These are phyloP conservation scores for Argentina anserina DNA, from an alignment of 306 rosid genomes.

Conservation along the genomic window DNA sequence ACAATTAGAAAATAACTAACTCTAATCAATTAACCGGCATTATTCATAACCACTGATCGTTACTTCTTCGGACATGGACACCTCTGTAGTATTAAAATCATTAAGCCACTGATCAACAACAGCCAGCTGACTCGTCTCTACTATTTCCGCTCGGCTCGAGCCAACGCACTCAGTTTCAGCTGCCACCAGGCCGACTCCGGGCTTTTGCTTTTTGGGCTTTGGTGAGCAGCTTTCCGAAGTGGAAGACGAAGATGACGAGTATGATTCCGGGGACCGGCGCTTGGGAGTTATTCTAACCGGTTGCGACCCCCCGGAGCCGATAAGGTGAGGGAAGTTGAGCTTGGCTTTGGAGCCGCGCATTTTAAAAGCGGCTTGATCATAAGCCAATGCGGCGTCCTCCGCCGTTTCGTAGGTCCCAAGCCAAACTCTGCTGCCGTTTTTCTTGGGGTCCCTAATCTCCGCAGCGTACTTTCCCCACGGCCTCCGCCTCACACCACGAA, in stretches of 20 bases:
- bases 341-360: slow-evolving; percentile 62
- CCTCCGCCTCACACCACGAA: slow-evolving; percentile 58
- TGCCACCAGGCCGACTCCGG: neutral
- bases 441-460: slow-evolving; percentile 45
- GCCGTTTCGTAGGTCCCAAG: slow-evolving; percentile 52
- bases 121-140: slow-evolving; percentile 11
- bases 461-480: slow-evolving; percentile 75
- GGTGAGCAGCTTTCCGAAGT: neutral
- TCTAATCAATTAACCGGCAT: neutral
- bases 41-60: neutral
- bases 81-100: neutral
- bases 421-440: slow-evolving; percentile 53
- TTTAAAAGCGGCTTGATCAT: slow-evolving; percentile 54
- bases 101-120: slow-evolving; percentile 4
- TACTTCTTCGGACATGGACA: neutral
- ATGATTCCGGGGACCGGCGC: slow-evolving; percentile 11
- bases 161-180: neutral
- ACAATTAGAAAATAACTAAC: neutral
- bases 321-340: slow-evolving; percentile 55
- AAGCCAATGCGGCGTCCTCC: slow-evolving; percentile 60
- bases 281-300: slow-evolving; percentile 16
- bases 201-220: neutral
- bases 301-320: slow-evolving; percentile 21
- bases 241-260: neutral
- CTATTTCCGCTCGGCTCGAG: neutral